Evolutionary conservation across 345 rosid genomes (phyloP).

Genomic region (Moringa oleifera): DNA sequence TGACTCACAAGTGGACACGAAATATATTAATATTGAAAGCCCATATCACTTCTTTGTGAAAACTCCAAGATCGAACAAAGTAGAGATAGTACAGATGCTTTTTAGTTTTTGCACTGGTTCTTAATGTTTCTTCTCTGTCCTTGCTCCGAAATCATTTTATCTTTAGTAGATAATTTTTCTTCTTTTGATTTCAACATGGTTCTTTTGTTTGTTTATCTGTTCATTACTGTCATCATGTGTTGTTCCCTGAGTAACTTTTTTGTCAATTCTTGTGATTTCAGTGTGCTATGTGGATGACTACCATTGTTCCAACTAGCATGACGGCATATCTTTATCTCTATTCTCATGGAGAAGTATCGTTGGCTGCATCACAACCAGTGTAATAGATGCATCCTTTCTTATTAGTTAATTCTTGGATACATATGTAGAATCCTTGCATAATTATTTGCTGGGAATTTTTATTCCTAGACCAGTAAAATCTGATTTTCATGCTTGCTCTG

Average conservation of each 20-base stretch:
- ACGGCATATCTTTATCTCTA: slow-evolving; percentile 90
- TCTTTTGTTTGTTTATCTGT: no score
- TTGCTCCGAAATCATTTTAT: no score
- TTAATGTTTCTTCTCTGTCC: no score
- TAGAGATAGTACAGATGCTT: background rate
- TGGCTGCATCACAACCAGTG: slow-evolving; percentile 99
- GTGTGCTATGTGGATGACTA: slow-evolving; percentile 99
- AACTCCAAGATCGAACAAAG: background rate
- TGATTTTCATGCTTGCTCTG: background rate
- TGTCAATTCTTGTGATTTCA: slow-evolving; percentile 27
- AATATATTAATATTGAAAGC: background rate
- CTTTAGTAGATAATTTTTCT: no score
- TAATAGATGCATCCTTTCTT: slow-evolving; percentile 90
- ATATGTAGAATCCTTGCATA: background rate
- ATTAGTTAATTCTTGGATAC: slow-evolving; percentile 2
- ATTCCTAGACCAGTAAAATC: slow-evolving; percentile 1
- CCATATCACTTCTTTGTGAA: background rate
- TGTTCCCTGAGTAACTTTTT: background rate
- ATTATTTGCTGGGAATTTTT: slow-evolving; percentile 7
- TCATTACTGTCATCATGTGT: background rate
- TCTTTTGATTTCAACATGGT: background rate
- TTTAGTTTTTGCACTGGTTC: no score
- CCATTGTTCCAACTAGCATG: slow-evolving; percentile 84
- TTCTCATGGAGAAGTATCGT: slow-evolving; percentile 90
- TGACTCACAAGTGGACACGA: background rate